Evolutionary conservation across 768 basidiomycete species (phyloP).

Genomic region (Leccinum longicurvipes): DNA sequence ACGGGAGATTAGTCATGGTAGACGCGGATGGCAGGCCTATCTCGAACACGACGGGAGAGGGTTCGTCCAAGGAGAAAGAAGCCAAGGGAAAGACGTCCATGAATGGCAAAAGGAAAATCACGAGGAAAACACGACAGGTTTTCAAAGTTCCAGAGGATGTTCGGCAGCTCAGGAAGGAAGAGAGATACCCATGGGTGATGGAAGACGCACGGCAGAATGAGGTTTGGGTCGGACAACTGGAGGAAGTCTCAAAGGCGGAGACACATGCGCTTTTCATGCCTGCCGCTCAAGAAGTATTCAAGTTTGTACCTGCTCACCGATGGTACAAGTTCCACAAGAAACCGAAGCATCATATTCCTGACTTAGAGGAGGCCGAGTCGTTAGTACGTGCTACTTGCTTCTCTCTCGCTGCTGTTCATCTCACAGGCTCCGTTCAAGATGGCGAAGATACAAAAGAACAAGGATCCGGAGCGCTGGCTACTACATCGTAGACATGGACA

Average conservation of each 20-base stretch:
- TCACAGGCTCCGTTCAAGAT: slow-evolving; percentile 14
- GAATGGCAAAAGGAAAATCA: slow-evolving; percentile 67
- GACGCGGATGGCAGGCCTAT: slow-evolving; percentile 76
- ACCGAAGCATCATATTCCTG: slow-evolving; percentile 68
- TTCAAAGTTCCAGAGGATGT: slow-evolving; percentile 77
- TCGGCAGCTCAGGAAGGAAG: slow-evolving; percentile 77
- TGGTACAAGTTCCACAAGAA: slow-evolving; percentile 95
- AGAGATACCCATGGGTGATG: slow-evolving; percentile 89
- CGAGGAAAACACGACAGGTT: slow-evolving; percentile 82
- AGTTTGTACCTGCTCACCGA: slow-evolving; percentile 82
- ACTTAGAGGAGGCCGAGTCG: slow-evolving; percentile 64
- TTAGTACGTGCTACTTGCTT: slow-evolving; percentile 42
- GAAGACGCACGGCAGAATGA: slow-evolving; percentile 74
- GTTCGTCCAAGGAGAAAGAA: slow-evolving; percentile 30
- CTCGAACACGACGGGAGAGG: slow-evolving; percentile 32
- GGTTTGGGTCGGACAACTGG: slow-evolving; percentile 79
- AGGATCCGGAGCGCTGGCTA: slow-evolving; percentile 70
- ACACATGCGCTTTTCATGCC: slow-evolving; percentile 85
- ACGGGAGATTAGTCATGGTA: slow-evolving; percentile 78
- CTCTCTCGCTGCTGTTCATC: background rate
- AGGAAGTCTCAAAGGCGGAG: slow-evolving; percentile 67
- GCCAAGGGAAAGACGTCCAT: slow-evolving; percentile 42
- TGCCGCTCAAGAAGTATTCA: slow-evolving; percentile 75
- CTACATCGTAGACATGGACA: slow-evolving; percentile 59
- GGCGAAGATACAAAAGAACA: slow-evolving; percentile 61